Percentiles rank a stretch among this genome's conserved stretches.
Conservation (phyloP, 768 basidiomycete species). For the Krasilnikovozyma curviuscula region DNA sequence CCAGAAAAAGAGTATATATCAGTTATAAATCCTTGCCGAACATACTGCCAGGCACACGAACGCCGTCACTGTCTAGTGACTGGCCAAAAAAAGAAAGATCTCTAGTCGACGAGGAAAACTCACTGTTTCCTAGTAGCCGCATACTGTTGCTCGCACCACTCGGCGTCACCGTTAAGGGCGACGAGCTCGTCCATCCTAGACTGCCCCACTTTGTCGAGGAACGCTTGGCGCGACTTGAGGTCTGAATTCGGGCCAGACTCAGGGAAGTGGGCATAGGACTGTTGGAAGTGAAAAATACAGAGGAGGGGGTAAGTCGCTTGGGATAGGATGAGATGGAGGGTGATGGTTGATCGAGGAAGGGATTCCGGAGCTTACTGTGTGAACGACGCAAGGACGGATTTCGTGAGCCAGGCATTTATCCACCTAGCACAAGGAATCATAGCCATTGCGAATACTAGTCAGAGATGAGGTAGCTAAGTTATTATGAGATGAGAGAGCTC, state of each 20-base stretch:
- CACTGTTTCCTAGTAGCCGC: background rate
- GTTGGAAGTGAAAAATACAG: background rate
- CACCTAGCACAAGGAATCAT: too few relatives aligned
- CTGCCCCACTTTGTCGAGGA: conserved; percentile 7
- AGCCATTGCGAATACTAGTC: too few relatives aligned
- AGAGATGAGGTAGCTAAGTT: too few relatives aligned
- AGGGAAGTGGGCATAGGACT: conserved; percentile 3
- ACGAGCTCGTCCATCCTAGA: conserved; percentile 1
- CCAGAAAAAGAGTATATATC: too few relatives aligned
- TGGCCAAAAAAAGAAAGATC: too few relatives aligned
- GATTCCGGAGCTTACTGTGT: conserved; percentile 9
- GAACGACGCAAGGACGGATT: conserved; percentile 3
- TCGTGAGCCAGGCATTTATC: conserved; percentile 2
- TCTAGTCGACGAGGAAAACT: too few relatives aligned
- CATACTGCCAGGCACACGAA: too few relatives aligned
- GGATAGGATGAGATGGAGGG: too few relatives aligned
- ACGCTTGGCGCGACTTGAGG: background rate
- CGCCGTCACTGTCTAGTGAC: too few relatives aligned
- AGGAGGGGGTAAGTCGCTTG: background rate
- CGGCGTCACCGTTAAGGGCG: background rate
- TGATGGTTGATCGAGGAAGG: too few relatives aligned
- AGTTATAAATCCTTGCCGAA: too few relatives aligned
- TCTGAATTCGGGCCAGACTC: background rate
- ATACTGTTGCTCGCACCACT: conserved; percentile 1
- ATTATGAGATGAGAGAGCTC: too few relatives aligned